Conservation (phyloP, 208 protist genomes). For the Leishmania braziliensis region DNA sequence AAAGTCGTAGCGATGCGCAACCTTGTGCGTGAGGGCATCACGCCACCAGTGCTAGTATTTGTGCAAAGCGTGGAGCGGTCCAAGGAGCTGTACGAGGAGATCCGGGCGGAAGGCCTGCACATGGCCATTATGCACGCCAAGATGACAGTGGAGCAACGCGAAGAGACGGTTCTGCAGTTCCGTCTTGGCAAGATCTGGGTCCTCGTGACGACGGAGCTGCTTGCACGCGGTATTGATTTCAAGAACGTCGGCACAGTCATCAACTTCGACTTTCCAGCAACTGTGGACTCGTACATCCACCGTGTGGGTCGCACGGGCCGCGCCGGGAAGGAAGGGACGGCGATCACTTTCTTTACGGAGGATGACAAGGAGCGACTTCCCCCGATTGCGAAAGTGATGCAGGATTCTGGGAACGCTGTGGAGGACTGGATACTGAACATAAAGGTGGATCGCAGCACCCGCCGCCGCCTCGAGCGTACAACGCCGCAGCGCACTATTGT, state of each 20-base stretch:
- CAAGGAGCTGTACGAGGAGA: slow-evolving; percentile 96
- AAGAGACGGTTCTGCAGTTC: slow-evolving; percentile 95
- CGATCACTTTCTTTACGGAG: slow-evolving; percentile 97
- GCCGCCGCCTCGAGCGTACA: slow-evolving; percentile 59
- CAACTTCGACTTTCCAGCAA: slow-evolving; percentile 98
- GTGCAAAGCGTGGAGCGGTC: slow-evolving; percentile 98
- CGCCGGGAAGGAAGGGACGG: slow-evolving; percentile 86
- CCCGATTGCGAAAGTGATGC: slow-evolving; percentile 91
- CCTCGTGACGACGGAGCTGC: slow-evolving; percentile 97
- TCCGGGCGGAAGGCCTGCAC: slow-evolving; percentile 85
- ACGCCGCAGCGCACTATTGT: slow-evolving; percentile 88
- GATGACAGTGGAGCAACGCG: slow-evolving; percentile 89
- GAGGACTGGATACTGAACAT: slow-evolving; percentile 96
- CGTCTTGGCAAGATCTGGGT: slow-evolving; percentile 96
- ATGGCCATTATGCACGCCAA: slow-evolving; percentile 92
- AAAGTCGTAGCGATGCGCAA: slow-evolving; percentile 97
- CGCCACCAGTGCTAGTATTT: slow-evolving; percentile 97
- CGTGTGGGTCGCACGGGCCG: slow-evolving; percentile 94
- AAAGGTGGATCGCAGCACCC: slow-evolving; percentile 58
- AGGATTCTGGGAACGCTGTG: slow-evolving; percentile 91
- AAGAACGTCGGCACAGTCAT: slow-evolving; percentile 97
- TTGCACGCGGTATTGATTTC: slow-evolving; percentile 98
- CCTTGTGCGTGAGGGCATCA: slow-evolving; percentile 90
- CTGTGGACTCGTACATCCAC: slow-evolving; percentile 96
- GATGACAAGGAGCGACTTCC: slow-evolving; percentile 92